phyloP scores from a whole-genome alignment of 352 stramenopile genomes.

The Globisporangium cederbergense region DNA sequence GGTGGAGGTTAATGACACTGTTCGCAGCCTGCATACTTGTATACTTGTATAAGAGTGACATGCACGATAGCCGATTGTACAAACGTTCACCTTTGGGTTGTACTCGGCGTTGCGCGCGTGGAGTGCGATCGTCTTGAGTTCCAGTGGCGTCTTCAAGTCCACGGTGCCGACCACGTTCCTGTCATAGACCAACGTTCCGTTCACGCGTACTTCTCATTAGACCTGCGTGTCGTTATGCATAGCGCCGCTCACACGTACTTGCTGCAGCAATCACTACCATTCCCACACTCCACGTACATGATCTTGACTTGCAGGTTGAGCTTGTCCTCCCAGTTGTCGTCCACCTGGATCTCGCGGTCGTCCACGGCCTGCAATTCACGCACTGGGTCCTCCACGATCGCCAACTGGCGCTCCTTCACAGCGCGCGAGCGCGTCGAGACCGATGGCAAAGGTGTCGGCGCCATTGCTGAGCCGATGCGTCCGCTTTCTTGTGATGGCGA shows the following conservation, averaged over 20 bases:
- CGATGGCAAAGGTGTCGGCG: not conserved
- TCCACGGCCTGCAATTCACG: slow-evolving; percentile 39
- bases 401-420: slow-evolving; percentile 74
- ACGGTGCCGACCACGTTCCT: slow-evolving; percentile 95
- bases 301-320: slow-evolving; percentile 80
- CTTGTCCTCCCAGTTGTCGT: slow-evolving; percentile 80
- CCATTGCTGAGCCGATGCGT: slow-evolving; percentile 13
- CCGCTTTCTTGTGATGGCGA: too few relatives aligned
- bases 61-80: not conserved
- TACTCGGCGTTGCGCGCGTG: slow-evolving; percentile 99
- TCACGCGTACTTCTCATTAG: not conserved
- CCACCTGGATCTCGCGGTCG: slow-evolving; percentile 60
- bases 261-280: not conserved
- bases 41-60: not conserved
- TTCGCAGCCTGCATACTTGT: not conserved
- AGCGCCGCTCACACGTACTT: not conserved
- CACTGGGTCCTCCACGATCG: slow-evolving; percentile 44
- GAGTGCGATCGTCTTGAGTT: slow-evolving; percentile 97
- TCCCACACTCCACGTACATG: slow-evolving; percentile 39
- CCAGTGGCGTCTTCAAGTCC: slow-evolving; percentile 93
- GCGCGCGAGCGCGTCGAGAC: slow-evolving; percentile 33
- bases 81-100: slow-evolving; percentile 92
- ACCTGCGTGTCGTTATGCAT: too few relatives aligned
- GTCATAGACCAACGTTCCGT: not conserved
- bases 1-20: not conserved